A percentile compares a stretch with the other conserved stretches of the same genome.
phyloP scores from a whole-genome alignment of 306 rosid genomes.

The Acacia melanoxylon region DNA sequence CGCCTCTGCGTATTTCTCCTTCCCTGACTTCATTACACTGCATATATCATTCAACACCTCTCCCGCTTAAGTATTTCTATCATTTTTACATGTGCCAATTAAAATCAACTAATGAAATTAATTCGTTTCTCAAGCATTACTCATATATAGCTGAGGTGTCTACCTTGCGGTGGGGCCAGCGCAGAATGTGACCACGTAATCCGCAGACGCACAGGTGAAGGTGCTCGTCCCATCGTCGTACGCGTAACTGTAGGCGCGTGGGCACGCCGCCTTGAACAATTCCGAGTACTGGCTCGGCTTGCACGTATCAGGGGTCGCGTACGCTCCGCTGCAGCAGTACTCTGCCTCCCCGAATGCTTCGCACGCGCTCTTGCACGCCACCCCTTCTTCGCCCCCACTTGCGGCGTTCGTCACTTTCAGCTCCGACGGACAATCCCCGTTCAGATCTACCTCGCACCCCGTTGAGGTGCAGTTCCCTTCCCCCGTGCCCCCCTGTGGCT shows the following conservation, averaged over 20 bases:
- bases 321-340: conserved; percentile 85
- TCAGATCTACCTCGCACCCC: conserved; percentile 68
- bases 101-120: not conserved
- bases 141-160: not conserved
- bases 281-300: conserved; percentile 71
- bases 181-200: conserved; percentile 76
- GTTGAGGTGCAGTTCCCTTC: conserved; percentile 68
- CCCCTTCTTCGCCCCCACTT: conserved; percentile 36
- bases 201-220: conserved; percentile 77
- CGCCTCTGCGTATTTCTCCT: conserved; percentile 50
- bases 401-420: conserved; percentile 38
- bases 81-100: too few species aligned
- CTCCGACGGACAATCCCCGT: conserved; percentile 68
- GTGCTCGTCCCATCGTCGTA: conserved; percentile 88
- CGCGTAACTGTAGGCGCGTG: conserved; percentile 85
- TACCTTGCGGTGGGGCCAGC: conserved; percentile 55
- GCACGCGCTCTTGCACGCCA: conserved; percentile 92
- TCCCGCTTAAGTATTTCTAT: not conserved
- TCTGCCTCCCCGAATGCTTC: conserved; percentile 80
- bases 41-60: conserved; percentile 15
- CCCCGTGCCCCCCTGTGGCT: conserved; percentile 50
- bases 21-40: conserved; percentile 73
- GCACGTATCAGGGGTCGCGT: conserved; percentile 62
- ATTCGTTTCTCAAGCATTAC: not conserved
- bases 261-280: conserved; percentile 74